Base-by-base conservation (phyloP, 2,329 filamentous ascomycete genomes). In the Drechslerella dactyloides region DNA sequence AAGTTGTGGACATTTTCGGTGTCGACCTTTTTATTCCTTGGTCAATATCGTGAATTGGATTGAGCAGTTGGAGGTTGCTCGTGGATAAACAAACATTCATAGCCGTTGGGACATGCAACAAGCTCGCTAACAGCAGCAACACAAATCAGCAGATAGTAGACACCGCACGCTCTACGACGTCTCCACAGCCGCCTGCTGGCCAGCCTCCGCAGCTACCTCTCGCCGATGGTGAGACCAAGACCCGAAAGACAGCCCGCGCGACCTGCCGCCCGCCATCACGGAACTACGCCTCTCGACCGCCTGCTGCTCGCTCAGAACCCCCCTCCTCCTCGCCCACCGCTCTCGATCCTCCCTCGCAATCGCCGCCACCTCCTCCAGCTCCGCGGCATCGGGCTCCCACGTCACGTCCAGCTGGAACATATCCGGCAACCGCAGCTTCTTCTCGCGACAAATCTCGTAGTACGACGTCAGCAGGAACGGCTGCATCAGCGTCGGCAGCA, bases 381-480 rank as follows among this genome's bases (percentile, higher is more conserved):
- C 59, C 27, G 56, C 50, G 11, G 33, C 69, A 13, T 48, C 52
- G 11, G 74, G 74, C 52, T 74, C 74, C 74, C 75, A 76, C 2
- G 61, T 65, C 56, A 75, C 53, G 63, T 76, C 74, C 66, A 73
- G 73, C 55, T 75, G 75, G 62, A 76, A 76, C 74, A 76, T 76
- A 37, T 74, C 72, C 8, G 75, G 69, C 58, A 76, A n/a, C 37
- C 63, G 73, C 52, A 76, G 52, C 11, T 56, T 48, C 53, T 73
- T 62, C 53, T 76, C 74, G 17, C 75, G 68, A 48, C 75, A 76
- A 24, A 76, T 76, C 51, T 76, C 74, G 55, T 77, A 78, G 54
- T 78, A 78, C 23, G 75, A 75, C 17, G 76, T 78, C 23, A 78
- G 56, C 35, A 78, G 55, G 56, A 78, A 77, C 27, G 77, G 77